Percentiles rank a stretch among this genome's conserved stretches.
Conservation (phyloP, 176 grass and related monocot genomes). For the Leersia perrieri region DNA sequence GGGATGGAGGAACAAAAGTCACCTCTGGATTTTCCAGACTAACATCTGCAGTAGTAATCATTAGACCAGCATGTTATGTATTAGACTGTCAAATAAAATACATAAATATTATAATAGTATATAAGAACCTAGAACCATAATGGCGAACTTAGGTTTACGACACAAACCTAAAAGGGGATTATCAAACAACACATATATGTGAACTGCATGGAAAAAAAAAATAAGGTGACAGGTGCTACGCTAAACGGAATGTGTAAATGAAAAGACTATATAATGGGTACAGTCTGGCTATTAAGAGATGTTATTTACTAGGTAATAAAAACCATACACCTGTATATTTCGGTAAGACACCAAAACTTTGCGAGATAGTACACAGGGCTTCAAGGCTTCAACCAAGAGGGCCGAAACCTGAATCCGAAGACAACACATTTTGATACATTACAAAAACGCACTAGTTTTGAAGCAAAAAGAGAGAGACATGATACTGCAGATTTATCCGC, state of each 20-base stretch:
- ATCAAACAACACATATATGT: background rate
- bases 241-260: background rate
- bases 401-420: background rate
- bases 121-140: background rate
- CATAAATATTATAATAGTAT: background rate
- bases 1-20: conserved; percentile 42
- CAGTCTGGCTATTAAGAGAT: background rate
- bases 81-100: background rate
- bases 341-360: background rate
- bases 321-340: background rate
- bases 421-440: background rate
- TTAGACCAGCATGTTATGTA: background rate
- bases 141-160: background rate
- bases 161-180: background rate
- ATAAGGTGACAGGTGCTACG: background rate
- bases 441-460: background rate
- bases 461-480: background rate
- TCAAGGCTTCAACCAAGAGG: background rate
- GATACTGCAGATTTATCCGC: background rate
- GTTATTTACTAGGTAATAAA: background rate
- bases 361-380: background rate
- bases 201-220: background rate
- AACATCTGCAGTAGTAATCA: conserved; percentile 49
- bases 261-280: background rate
- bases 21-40: conserved; percentile 57